Base-by-base conservation (phyloP, 2,329 filamentous ascomycete genomes). In the Thyridium curvatum region DNA sequence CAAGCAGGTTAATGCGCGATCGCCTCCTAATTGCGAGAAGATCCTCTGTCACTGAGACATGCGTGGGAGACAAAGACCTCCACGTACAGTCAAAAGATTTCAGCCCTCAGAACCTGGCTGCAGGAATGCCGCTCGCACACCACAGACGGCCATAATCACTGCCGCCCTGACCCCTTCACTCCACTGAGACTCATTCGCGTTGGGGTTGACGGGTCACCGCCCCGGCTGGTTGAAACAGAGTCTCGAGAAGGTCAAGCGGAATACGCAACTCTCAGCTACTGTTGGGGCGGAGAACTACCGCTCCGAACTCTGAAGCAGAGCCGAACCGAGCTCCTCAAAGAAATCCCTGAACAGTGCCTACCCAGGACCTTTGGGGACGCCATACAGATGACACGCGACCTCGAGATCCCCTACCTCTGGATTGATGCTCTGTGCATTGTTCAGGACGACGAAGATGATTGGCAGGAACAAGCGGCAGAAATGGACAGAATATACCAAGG, bases 381-480 rank as follows among this genome's bases (percentile, higher is more conserved):
- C 34, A 36, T 36, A 26, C 34, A 36, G 34, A 9, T 36, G 34
- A 15, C 34, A 15, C 34, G 34, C 16, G 34, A 26, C 34, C 34
- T 36, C n/a, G 34, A 7, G 9, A 36, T 36, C 34, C 34, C 34
- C 6, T 38, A 31, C n/a, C 15, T 38, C 9, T 38, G 35, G 35
- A 30, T 38, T 12, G 35, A 38, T 30, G 28, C 35, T 4, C 29
- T 38, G 4, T 38, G 35, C 35, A 38, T 38, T n/a, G 29, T 38
- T 7, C 35, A 38, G n/a, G 35, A 38, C 29, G 35, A 38, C 16
- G 12, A 12, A n/a, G 15, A 38, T n/a, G 35, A 38, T 16, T 32
- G 29, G 35, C 3, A 18, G 5, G 16, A 5, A 4, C 15, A 38
- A 30, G 10, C 29, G 15, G 29, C 28, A 7, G n/a, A 18, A 8